These are phyloP conservation scores for Ceratonia siliqua DNA, from an alignment of 306 rosid species.

Conservation along the genomic window DNA sequence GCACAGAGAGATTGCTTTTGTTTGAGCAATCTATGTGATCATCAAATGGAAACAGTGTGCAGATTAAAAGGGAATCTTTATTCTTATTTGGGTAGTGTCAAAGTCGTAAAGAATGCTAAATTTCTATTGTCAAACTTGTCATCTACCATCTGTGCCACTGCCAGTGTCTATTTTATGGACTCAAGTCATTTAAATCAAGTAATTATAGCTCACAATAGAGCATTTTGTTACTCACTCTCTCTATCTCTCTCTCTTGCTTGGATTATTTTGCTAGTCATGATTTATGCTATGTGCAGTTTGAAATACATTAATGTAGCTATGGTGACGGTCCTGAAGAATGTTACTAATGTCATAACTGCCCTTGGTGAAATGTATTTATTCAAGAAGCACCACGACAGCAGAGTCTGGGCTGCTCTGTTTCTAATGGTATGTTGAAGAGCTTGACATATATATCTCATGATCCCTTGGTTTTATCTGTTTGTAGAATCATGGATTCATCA, in stretches of 20 bases:
- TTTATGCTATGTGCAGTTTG: conserved; percentile 71
- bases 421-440: conserved; percentile 72
- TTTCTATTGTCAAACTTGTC: conserved; percentile 18
- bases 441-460: conserved; percentile 11
- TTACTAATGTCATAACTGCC: conserved; percentile 97
- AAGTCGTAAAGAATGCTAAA: conserved; percentile 9
- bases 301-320: conserved; percentile 96
- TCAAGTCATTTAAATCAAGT: background rate
- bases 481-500: conserved; percentile 13
- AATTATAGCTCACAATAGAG: background rate
- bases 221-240: conserved; percentile 1
- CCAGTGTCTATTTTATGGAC: conserved; percentile 21
- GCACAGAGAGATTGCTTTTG: conserved; percentile 2
- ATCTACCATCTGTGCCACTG: conserved; percentile 12
- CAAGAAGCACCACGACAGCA: conserved; percentile 82
- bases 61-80: conserved; percentile 5
- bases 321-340: conserved; percentile 98
- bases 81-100: conserved; percentile 3
- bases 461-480: conserved; percentile 20
- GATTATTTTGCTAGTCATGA: conserved; percentile 23
- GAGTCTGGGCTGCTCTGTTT: conserved; percentile 95
- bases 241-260: background rate
- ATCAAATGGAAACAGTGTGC: conserved; percentile 28
- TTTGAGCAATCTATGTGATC: conserved; percentile 3
- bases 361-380: conserved; percentile 95